These are phyloP conservation scores for Colletotrichum tabaci DNA, from an alignment of 2,329 filamentous ascomycete genomes.

Conservation along the genomic window DNA sequence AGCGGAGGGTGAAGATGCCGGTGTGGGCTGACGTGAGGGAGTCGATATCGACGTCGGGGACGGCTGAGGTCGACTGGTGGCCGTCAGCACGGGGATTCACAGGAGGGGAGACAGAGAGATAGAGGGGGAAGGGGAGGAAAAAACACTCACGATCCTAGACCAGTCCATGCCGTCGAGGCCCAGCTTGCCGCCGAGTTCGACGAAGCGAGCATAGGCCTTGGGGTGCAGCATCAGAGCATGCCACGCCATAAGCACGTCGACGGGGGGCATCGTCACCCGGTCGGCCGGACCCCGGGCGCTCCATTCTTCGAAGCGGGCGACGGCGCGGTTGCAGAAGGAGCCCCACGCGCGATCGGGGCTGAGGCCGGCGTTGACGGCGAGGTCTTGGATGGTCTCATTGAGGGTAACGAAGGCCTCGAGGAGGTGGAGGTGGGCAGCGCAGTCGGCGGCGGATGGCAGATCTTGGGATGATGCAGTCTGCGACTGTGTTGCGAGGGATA, in stretches of 20 bases:
- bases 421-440: slow-evolving; percentile 72
- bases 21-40: slow-evolving; percentile 13
- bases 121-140: too few relatives aligned
- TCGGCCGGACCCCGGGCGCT: not conserved
- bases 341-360: slow-evolving; percentile 46
- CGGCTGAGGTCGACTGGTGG: slow-evolving; percentile 9
- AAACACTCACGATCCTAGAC: slow-evolving; percentile 31
- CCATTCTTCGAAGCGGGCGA: slow-evolving; percentile 46
- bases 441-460: slow-evolving; percentile 50
- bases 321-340: slow-evolving; percentile 47
- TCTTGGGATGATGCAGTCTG: not conserved
- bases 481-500: not conserved
- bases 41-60: slow-evolving; percentile 17
- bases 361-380: slow-evolving; percentile 29
- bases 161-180: slow-evolving; percentile 31
- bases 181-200: slow-evolving; percentile 30
- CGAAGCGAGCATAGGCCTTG: slow-evolving; percentile 30
- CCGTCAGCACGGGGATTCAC: not conserved
- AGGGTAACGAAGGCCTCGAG: slow-evolving; percentile 71
- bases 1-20: slow-evolving; percentile 42
- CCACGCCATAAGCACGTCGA: slow-evolving; percentile 56
- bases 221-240: slow-evolving; percentile 55
- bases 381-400: slow-evolving; percentile 49
- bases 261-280: slow-evolving; percentile 44
- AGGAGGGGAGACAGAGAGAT: too few relatives aligned